Percentiles rank a stretch among this genome's conserved stretches.
phyloP scores from a whole-genome alignment of 257 asterid species.

The Capsicum pubescens region DNA sequence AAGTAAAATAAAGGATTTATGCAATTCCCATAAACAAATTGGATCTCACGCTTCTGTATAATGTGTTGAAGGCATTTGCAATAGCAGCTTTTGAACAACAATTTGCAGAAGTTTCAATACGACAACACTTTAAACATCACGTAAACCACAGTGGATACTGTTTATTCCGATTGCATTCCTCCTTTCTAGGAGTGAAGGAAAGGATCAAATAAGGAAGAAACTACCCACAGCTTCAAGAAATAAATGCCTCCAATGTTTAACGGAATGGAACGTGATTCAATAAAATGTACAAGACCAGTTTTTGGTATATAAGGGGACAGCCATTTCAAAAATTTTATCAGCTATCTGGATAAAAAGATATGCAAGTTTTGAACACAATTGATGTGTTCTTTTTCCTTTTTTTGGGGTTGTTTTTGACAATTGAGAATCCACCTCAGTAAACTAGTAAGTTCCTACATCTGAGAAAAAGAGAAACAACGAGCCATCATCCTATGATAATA shows the following conservation, averaged over 20 bases:
- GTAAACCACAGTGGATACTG: not conserved
- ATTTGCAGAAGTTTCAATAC: not conserved
- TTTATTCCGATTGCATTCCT: not conserved
- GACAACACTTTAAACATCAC: not conserved
- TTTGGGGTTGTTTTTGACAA: not conserved
- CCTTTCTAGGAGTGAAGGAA: not conserved
- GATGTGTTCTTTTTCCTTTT: not conserved
- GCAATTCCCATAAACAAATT: not conserved
- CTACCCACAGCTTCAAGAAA: not conserved
- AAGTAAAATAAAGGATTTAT: not conserved
- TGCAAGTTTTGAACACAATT: not conserved
- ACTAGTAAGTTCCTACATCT: not conserved
- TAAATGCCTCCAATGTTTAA: not conserved
- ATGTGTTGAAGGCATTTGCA: not conserved
- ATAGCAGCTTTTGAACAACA: not conserved
- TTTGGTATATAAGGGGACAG: not conserved
- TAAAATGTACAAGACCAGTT: not conserved
- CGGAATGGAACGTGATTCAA: not conserved
- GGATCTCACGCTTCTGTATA: not conserved
- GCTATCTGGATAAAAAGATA: not conserved
- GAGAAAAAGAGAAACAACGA: no score
- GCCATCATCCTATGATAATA: no score
- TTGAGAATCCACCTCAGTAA: not conserved
- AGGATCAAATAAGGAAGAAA: not conserved
- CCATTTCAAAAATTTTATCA: not conserved